Conservation (phyloP, 495 filamentous ascomycete genomes). For the Aspergillus mulundensis region DNA sequence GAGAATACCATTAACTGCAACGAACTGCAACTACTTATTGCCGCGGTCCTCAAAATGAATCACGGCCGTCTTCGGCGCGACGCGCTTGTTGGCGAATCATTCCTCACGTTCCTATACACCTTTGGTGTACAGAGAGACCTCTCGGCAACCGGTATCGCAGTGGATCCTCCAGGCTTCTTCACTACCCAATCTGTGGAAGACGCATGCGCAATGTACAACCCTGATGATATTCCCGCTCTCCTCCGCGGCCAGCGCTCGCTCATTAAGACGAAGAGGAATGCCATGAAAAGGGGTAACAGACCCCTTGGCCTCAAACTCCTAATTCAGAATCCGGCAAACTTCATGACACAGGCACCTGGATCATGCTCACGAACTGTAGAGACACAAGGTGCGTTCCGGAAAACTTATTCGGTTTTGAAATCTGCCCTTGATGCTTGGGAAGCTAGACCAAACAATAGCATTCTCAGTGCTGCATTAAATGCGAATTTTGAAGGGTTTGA, state of each 20-base stretch:
- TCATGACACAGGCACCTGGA: constrained; percentile 52
- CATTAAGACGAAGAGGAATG: constrained; percentile 32
- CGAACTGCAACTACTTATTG: constrained; percentile 52
- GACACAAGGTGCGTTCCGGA: constrained; percentile 26
- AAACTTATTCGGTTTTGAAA: constrained; percentile 23
- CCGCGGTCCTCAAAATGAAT: constrained; percentile 46
- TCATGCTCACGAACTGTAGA: constrained; percentile 30
- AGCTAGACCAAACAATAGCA: constrained; percentile 10
- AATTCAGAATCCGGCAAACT: constrained; percentile 58
- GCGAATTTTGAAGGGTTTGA: constrained; percentile 35
- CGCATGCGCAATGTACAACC: not conserved
- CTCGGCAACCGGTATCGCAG: constrained; percentile 42
- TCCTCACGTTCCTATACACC: constrained; percentile 49
- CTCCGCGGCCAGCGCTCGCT: constrained; percentile 40
- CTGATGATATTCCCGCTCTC: constrained; percentile 18
- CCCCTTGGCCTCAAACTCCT: constrained; percentile 36
- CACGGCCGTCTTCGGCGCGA: constrained; percentile 29
- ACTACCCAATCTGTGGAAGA: constrained; percentile 18
- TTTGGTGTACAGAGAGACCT: constrained; percentile 45
- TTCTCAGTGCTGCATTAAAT: constrained; percentile 26
- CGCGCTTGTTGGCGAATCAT: constrained; percentile 32
- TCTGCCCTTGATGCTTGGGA: constrained; percentile 22
- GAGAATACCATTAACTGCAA: constrained; percentile 46
- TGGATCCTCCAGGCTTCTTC: constrained; percentile 47
- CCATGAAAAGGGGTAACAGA: constrained; percentile 24